Conservation (phyloP, 768 basidiomycete species). For the Panaeolus cyanescens region DNA sequence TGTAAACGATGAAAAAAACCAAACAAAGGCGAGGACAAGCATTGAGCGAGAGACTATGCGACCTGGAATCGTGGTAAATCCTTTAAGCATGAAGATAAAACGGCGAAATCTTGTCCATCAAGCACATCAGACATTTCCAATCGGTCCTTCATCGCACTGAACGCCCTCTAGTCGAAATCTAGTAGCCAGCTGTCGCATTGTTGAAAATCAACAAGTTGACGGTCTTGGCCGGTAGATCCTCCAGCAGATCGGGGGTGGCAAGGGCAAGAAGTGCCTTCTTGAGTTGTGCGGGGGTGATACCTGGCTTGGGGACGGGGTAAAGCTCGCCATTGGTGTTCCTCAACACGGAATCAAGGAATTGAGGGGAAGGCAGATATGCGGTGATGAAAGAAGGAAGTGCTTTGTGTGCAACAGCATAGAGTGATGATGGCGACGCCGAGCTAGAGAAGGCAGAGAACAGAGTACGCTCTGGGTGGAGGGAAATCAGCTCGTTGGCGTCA, state of each 20-base stretch:
- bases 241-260: slow-evolving; percentile 51
- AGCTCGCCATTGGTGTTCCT: slow-evolving; percentile 15
- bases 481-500: slow-evolving; percentile 35
- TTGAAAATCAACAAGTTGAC: slow-evolving; percentile 80
- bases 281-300: slow-evolving; percentile 68
- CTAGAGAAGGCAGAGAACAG: slow-evolving; percentile 31
- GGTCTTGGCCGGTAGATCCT: slow-evolving; percentile 52
- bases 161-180: not conserved
- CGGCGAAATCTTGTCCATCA: not conserved
- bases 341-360: slow-evolving; percentile 39
- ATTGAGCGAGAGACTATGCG: not conserved
- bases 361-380: slow-evolving; percentile 56
- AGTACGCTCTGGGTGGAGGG: slow-evolving; percentile 32
- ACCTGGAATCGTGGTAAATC: not conserved
- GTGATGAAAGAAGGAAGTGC: slow-evolving; percentile 61
- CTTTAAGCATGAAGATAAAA: not conserved
- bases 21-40: not conserved
- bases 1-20: not conserved
- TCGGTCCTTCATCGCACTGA: not conserved
- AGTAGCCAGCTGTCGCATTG: slow-evolving; percentile 54
- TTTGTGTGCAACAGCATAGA: slow-evolving; percentile 57
- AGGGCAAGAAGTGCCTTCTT: slow-evolving; percentile 75
- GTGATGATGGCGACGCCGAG: slow-evolving; percentile 27
- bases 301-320: slow-evolving; percentile 44
- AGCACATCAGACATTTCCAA: not conserved